A percentile compares a stretch with the other conserved stretches of the same genome.
These are phyloP conservation scores for Mucor mucedo DNA, from an alignment of 371 early-diverging fungal genomes.

Conservation along the genomic window DNA sequence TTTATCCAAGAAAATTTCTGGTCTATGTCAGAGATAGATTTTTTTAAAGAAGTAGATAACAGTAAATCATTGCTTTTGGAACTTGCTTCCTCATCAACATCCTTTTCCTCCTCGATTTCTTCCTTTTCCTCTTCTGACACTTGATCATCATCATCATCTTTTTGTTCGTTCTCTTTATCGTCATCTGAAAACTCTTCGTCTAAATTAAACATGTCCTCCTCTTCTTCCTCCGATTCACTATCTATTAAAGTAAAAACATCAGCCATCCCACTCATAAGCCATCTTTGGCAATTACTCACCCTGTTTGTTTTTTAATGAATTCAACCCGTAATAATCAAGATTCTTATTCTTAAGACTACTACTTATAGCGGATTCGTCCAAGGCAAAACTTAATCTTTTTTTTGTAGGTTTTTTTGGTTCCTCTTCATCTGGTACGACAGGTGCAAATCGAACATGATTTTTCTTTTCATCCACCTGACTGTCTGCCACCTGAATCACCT, in stretches of 20 bases:
- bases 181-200: constrained; percentile 49
- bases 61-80: neutral
- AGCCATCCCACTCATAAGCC: neutral
- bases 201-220: constrained; percentile 52
- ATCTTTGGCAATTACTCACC: neutral
- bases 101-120: neutral
- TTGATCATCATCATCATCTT: neutral
- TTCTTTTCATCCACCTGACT: neutral
- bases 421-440: neutral
- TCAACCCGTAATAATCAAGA: constrained; percentile 2
- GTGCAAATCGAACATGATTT: constrained; percentile 19
- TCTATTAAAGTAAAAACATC: neutral
- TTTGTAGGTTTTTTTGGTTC: neutral
- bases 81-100: neutral
- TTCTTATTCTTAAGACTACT: constrained; percentile 25
- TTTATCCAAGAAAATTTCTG: constrained; percentile 25
- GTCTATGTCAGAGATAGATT: constrained; percentile 26
- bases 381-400: constrained; percentile 27
- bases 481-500: constrained; percentile 22
- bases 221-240: constrained; percentile 1
- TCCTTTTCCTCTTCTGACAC: neutral
- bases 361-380: constrained; percentile 34
- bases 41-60: constrained; percentile 23
- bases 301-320: neutral
- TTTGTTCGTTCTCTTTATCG: constrained; percentile 2